Evolutionary conservation across 208 protist species (phyloP), one percentile per base, ranked within the genome.

Genomic region (Vickermania spadyakhi): DNA sequence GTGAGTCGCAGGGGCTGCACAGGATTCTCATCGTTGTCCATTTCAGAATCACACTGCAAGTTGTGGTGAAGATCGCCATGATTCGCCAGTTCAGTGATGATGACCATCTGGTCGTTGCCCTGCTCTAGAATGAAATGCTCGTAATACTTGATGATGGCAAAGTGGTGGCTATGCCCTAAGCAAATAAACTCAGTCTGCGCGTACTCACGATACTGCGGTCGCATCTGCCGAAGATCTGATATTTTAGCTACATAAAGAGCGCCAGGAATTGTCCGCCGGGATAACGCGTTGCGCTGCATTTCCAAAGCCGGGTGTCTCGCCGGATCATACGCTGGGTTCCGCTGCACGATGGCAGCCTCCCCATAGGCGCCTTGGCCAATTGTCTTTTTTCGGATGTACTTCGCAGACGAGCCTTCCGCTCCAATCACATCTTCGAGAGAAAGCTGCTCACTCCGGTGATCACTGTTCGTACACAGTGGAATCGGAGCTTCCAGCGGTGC

Each of bases 281-380:
- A 69, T 31, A 75, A 61, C 52, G 27, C 66, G 11, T 57, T 30
- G 22, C 60, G 64, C 52, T 81, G 74, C 25, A 56, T 28, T 62
- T 85, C 75, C 22, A 62, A 30, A 2, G 52, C 45, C 3, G 65
- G 58, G 54, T 68, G 68, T 3, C 53, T 0, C 0, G 60, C 30
- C 0, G 75, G 22, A 66, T 76, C 52, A 58, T 90, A 85, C 7
- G 42, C 18, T 26, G 77, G 66, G 63, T 90, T 90, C 56, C 80
- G 77, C 65, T 73, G 61, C 23, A 89, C 85, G 42, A 92, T 73
- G 70, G 76, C 84, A 2, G 90, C 92, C 62, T 91, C 90, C 13
- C 92, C 94, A 70, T 93, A 97, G 28, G 84, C 81, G 0, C 94
- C 94, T 61, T 94, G 96, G 23, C 94, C 94, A 27, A 94, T 90